Base-by-base conservation (phyloP, 768 basidiomycete species). In the Lactarius tabidus region DNA sequence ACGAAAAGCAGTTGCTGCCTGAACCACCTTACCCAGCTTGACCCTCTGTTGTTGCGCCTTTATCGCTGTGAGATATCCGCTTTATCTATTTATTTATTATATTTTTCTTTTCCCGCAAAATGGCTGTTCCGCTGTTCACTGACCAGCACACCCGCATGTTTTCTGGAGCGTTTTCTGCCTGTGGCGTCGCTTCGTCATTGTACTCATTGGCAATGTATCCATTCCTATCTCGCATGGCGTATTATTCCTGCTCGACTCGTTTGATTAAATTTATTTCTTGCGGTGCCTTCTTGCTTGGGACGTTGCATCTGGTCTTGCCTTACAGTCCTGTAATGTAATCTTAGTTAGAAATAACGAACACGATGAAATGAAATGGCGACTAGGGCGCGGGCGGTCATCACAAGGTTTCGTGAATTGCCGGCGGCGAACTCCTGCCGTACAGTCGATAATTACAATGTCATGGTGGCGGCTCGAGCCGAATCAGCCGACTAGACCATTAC, bases 1-100 rank as follows among this genome's bases (percentile, higher is more conserved):
- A 41, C 71, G 69, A 61, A 70, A 71, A 66, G 64, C 72, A 41
- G 68, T 74, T 64, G 71, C 69, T 36, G 70, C 72, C 56, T 73
- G 61, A 68, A 52, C n/a, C 45, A 29, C 33, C n/a, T 28, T 45
- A 58, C 38, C 26, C 38, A 10, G 35, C 57, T 31, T 56, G 38
- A 35, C 54, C 31, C 26, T 26, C 60, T 64, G 63, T 68, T 65
- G 67, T 65, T 17, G 36, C 36, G 41, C 33, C 45, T 18, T 35
- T 18, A 28, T 61, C 39, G 45, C 57, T 68, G 59, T 64, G 67
- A 64, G 61, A 68, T 68, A 67, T 67, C 29, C 60, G 66, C 20
- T 68, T 69, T 69, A 64, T 69, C 63, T 69, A 69, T 64, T 5
- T 69, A 69, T 69, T 69, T 69, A 69, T 69, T 55, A 35, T 60